Percentiles rank a stretch among this genome's conserved stretches.
Conservation (phyloP, 768 basidiomycete species). For the Dioszegia crocea region DNA sequence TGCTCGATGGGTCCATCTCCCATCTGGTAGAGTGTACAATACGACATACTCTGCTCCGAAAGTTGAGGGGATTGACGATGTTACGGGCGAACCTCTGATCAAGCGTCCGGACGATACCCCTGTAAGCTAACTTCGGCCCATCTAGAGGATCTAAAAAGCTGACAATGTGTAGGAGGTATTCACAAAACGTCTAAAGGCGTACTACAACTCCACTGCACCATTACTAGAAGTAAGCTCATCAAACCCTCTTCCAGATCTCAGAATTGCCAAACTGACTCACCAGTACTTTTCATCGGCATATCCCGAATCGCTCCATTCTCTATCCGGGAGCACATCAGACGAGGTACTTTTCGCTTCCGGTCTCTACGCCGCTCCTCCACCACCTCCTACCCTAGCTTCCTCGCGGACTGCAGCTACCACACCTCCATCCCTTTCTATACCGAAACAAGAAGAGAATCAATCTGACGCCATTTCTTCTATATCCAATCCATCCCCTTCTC, state of each 20-base stretch:
- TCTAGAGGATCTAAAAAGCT: neutral
- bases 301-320: constrained; percentile 40
- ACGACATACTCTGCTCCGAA: constrained; percentile 48
- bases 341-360: constrained; percentile 46
- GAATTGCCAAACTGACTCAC: neutral
- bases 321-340: constrained; percentile 49
- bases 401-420: neutral
- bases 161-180: constrained; percentile 44
- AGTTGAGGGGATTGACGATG: constrained; percentile 46
- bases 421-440: neutral
- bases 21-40: constrained; percentile 50
- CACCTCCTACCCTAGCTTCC: constrained; percentile 5
- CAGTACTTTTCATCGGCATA: constrained; percentile 47
- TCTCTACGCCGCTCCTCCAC: constrained; percentile 15
- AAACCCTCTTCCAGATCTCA: neutral
- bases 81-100: constrained; percentile 48
- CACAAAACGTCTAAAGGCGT: constrained; percentile 47
- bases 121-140: constrained; percentile 22
- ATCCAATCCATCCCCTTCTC: neutral
- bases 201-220: constrained; percentile 49
- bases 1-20: constrained; percentile 51
- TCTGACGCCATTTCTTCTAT: constrained; percentile 6
- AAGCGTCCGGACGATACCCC: constrained; percentile 51
- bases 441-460: neutral
- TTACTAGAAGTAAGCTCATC: constrained; percentile 38